These are phyloP conservation scores for Septoria linicola DNA, from an alignment of 2,329 filamentous ascomycete genomes.

Conservation along the genomic window DNA sequence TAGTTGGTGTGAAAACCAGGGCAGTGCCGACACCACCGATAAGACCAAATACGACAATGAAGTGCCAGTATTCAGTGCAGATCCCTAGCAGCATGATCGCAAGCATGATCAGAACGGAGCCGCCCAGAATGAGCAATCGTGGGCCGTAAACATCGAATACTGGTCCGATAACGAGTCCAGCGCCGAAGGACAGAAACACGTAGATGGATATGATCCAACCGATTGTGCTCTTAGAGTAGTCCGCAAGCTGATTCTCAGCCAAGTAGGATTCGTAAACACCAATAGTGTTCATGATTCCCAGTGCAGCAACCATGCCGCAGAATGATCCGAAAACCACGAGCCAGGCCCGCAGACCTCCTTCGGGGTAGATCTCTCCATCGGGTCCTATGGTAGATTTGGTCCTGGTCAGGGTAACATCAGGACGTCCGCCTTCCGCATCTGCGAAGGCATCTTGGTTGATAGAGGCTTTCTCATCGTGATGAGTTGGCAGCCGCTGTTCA, in stretches of 20 bases:
- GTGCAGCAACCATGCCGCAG: conserved; percentile 47
- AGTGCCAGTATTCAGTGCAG: conserved; percentile 46
- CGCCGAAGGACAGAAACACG: conserved; percentile 33
- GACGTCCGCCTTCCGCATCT: conserved; percentile 10
- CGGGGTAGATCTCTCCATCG: conserved; percentile 51
- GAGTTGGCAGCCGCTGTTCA: conserved; percentile 10
- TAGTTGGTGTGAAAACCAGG: conserved; percentile 76
- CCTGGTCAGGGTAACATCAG: conserved; percentile 13
- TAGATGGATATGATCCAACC: conserved; percentile 34
- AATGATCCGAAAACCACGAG: conserved; percentile 79
- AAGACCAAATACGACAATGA: conserved; percentile 66
- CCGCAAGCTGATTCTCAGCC: conserved; percentile 25
- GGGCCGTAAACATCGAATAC: conserved; percentile 34
- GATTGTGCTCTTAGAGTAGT: conserved; percentile 26
- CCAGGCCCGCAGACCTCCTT: conserved; percentile 78
- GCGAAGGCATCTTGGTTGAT: neutral
- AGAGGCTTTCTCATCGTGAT: conserved; percentile 6
- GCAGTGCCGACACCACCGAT: conserved; percentile 71
- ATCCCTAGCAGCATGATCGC: conserved; percentile 68
- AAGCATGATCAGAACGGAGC: conserved; percentile 60
- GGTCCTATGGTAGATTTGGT: conserved; percentile 20
- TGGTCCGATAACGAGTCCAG: conserved; percentile 30
- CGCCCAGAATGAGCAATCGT: conserved; percentile 63
- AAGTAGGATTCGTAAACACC: conserved; percentile 41
- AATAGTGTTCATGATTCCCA: conserved; percentile 43